Conservation (phyloP, 2,329 filamentous ascomycete species). For the Pezizomycotina sp. region DNA sequence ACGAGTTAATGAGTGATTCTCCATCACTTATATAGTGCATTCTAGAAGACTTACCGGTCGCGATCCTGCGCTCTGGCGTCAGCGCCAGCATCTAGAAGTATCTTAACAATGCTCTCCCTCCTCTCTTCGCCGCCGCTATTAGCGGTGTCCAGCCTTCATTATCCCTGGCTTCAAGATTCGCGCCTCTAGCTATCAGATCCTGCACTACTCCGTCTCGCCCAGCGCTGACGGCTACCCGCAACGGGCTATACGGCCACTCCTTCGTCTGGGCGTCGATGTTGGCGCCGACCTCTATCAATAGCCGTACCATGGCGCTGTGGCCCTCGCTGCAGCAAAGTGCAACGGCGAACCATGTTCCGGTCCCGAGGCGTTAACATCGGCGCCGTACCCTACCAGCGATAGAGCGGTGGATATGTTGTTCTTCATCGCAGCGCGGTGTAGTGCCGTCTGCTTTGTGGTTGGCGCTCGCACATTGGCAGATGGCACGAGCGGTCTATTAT, state of each 20-base stretch:
- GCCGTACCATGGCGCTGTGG: conserved; percentile 2
- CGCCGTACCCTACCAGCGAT: too few species aligned
- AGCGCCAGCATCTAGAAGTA: conserved; percentile 4
- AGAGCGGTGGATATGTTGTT: too few species aligned
- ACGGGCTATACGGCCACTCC: conserved; percentile 4
- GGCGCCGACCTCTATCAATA: conserved; percentile 4
- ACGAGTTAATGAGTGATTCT: too few species aligned
- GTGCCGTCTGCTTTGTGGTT: too few species aligned
- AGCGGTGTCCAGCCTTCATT: conserved; percentile 1
- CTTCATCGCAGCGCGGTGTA: too few species aligned
- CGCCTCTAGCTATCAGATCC: conserved; percentile 1
- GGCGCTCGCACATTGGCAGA: too few species aligned
- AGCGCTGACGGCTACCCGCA: background rate
- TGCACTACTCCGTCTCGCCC: conserved; percentile 3
- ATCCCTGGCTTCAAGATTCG: conserved; percentile 2
- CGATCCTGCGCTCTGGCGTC: conserved; percentile 1
- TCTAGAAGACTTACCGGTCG: too few species aligned
- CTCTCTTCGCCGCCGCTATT: conserved; percentile 2
- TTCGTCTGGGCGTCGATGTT: conserved; percentile 2
- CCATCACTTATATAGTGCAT: too few species aligned
- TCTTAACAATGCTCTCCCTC: conserved; percentile 3
- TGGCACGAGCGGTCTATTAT: too few species aligned
- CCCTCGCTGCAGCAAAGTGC: conserved; percentile 2
- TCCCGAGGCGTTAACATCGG: conserved; percentile 3
- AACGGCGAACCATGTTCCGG: conserved; percentile 2